A percentile compares a stretch with the other conserved stretches of the same genome.
Conservation (phyloP, 2,329 filamentous ascomycete species). For the Microdochium bolleyi region DNA sequence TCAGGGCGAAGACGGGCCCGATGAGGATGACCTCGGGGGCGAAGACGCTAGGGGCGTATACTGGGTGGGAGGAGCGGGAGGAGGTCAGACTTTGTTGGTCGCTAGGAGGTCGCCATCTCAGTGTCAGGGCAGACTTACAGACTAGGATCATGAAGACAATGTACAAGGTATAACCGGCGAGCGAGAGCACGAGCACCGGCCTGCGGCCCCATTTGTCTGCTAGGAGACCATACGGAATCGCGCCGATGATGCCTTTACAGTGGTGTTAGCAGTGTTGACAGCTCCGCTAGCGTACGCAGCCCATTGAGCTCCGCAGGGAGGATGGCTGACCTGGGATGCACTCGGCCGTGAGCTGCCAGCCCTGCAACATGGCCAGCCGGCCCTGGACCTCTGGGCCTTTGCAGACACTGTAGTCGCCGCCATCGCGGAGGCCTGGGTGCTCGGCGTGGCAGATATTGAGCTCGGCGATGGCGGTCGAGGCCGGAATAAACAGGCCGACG, state of each 20-base stretch:
- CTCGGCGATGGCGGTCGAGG: not conserved
- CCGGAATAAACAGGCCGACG: not conserved
- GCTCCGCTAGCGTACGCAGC: too few relatives aligned
- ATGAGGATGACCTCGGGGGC: slow-evolving; percentile 30
- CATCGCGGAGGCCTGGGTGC: not conserved
- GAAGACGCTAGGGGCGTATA: slow-evolving; percentile 26
- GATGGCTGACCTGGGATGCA: not conserved
- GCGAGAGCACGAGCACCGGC: slow-evolving; percentile 27
- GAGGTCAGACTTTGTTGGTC: too few relatives aligned
- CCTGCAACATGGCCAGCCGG: not conserved
- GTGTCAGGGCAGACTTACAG: slow-evolving; percentile 17
- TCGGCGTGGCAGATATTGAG: not conserved
- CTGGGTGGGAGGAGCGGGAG: slow-evolving; percentile 12
- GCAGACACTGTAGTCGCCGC: not conserved
- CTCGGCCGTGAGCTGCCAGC: not conserved
- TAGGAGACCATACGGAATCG: slow-evolving; percentile 37
- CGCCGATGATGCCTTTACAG: slow-evolving; percentile 26
- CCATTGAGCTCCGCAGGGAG: too few relatives aligned
- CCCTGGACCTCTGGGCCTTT: not conserved
- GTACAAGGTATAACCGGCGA: slow-evolving; percentile 21
- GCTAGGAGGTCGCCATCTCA: not conserved
- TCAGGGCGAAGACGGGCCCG: slow-evolving; percentile 23
- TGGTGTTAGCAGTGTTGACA: not conserved
- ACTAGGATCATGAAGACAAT: slow-evolving; percentile 20
- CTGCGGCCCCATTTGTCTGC: slow-evolving; percentile 37